These are phyloP conservation scores for Colletotrichum cuscutae DNA, from an alignment of 2,329 filamentous ascomycete species.

Conservation along the genomic window DNA sequence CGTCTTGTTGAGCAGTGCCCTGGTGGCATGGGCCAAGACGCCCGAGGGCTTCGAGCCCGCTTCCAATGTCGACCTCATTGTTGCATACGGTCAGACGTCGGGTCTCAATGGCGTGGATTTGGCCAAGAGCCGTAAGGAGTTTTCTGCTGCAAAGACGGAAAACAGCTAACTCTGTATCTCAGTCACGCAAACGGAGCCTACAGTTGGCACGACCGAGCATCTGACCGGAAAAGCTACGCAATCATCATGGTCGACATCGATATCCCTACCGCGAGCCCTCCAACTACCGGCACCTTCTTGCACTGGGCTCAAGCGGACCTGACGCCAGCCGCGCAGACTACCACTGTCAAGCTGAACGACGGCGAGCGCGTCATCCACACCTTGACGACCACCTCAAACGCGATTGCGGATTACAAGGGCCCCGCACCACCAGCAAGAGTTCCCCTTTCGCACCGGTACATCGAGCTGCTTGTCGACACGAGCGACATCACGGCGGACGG, in stretches of 20 bases:
- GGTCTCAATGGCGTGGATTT: slow-evolving; percentile 51
- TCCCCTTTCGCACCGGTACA: slow-evolving; percentile 51
- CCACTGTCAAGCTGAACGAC: slow-evolving; percentile 3
- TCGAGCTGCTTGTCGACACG: slow-evolving; percentile 50
- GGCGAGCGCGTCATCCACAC: slow-evolving; percentile 15
- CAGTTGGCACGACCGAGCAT: slow-evolving; percentile 24
- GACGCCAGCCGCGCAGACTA: neutral
- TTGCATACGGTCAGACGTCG: slow-evolving; percentile 47
- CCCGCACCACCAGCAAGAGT: slow-evolving; percentile 48
- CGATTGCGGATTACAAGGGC: slow-evolving; percentile 42
- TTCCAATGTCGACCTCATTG: slow-evolving; percentile 48
- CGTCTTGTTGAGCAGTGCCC: slow-evolving; percentile 14
- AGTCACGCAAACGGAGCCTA: slow-evolving; percentile 22
- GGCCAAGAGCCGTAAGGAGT: slow-evolving; percentile 46
- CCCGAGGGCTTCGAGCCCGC: slow-evolving; percentile 53
- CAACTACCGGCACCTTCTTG: slow-evolving; percentile 54
- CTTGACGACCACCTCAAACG: slow-evolving; percentile 23
- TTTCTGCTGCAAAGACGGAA: neutral
- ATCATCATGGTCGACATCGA: slow-evolving; percentile 56
- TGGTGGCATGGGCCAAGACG: slow-evolving; percentile 47
- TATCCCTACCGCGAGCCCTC: slow-evolving; percentile 46
- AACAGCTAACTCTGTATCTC: neutral
- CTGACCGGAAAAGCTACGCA: slow-evolving; percentile 45
- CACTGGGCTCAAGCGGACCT: slow-evolving; percentile 58
- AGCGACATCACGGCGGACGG: slow-evolving; percentile 39